These are phyloP conservation scores for Fonsecaea nubica DNA, from an alignment of 2,329 filamentous ascomycete genomes.

Conservation along the genomic window DNA sequence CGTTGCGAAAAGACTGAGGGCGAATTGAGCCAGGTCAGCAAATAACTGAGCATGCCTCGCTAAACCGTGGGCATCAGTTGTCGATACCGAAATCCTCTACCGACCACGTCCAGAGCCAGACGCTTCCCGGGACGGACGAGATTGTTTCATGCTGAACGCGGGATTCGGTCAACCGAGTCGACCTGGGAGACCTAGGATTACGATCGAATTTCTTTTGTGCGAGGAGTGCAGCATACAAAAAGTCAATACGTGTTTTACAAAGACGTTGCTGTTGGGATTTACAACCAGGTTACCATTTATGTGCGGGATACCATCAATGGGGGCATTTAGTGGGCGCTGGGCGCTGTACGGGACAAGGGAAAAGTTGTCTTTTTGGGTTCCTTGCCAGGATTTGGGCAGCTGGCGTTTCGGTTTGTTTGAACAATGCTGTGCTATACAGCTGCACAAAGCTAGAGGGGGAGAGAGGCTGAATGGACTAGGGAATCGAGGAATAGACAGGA, in stretches of 20 bases:
- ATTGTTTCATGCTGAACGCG: too few relatives aligned
- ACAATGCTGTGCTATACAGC: too few relatives aligned
- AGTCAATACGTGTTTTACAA: too few relatives aligned
- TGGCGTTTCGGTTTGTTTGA: background rate
- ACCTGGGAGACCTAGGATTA: background rate
- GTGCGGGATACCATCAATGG: background rate
- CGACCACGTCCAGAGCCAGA: too few relatives aligned
- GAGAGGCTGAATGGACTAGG: too few relatives aligned
- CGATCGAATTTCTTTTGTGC: background rate
- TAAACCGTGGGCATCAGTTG: too few relatives aligned
- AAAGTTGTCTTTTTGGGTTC: background rate
- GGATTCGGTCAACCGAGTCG: too few relatives aligned
- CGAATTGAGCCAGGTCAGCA: background rate
- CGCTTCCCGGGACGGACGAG: too few relatives aligned
- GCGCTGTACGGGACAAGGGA: background rate
- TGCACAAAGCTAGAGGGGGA: too few relatives aligned
- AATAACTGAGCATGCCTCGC: too few relatives aligned
- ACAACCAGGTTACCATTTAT: background rate
- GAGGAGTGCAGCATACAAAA: background rate
- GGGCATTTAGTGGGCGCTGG: background rate
- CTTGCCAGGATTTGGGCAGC: background rate
- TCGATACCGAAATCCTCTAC: too few relatives aligned
- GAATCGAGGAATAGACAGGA: too few relatives aligned
- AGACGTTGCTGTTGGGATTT: background rate
- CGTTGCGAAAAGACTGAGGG: slow-evolving; percentile 31